These are phyloP conservation scores for Populus hybrid DNA, from an alignment of 441 rosid genomes.

Conservation along the genomic window DNA sequence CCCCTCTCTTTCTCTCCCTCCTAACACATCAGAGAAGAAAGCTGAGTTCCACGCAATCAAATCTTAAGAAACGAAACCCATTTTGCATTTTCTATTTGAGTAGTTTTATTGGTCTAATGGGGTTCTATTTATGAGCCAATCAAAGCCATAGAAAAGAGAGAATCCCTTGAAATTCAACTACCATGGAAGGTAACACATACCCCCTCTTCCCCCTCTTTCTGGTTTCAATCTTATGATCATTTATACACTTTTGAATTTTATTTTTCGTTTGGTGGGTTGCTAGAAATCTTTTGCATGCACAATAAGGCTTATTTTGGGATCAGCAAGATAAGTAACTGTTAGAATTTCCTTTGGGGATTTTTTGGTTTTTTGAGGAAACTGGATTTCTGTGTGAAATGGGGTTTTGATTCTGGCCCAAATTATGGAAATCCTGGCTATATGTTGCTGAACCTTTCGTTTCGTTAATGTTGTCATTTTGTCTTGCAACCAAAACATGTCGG, in stretches of 20 bases:
- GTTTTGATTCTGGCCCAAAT: constrained; percentile 1
- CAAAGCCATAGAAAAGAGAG: constrained; percentile 7
- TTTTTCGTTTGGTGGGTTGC: neutral
- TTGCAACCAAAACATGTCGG: neutral
- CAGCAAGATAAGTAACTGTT: neutral
- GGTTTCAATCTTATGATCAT: constrained; percentile 12
- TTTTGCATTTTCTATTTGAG: neutral
- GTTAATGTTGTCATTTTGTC: neutral
- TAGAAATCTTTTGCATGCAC: neutral
- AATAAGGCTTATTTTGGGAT: neutral
- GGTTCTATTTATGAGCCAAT: constrained; percentile 24
- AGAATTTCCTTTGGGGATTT: neutral
- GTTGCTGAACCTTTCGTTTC: neutral
- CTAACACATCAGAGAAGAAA: neutral
- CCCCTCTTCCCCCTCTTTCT: neutral
- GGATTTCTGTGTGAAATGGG: neutral
- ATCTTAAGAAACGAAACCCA: neutral
- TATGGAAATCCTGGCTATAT: neutral
- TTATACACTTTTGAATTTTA: neutral
- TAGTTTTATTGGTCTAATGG: constrained; percentile 8
- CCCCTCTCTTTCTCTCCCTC: neutral
- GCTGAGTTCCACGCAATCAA: neutral
- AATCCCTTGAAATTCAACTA: too few species aligned
- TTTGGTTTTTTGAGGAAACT: constrained; percentile 18
- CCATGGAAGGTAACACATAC: constrained; percentile 36